A percentile compares a stretch with the other conserved stretches of the same genome.
Evolutionary conservation across 441 rosid species (phyloP).

Genomic region (Erysimum pusillum): DNA sequence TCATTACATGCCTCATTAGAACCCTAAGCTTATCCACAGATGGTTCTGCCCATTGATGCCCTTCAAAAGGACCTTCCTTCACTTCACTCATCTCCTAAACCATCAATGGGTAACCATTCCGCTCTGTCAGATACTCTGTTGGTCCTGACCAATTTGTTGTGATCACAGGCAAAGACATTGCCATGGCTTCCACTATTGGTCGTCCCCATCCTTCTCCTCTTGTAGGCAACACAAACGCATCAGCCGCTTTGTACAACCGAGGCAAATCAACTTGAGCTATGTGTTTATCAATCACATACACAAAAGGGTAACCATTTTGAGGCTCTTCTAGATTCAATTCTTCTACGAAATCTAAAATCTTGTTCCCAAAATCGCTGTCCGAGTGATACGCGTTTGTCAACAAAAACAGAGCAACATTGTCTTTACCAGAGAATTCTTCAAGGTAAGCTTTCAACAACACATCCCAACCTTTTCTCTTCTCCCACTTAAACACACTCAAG

Average conservation of each 20-base stretch:
- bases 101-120: constrained; percentile 72
- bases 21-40: constrained; percentile 61
- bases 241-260: constrained; percentile 72
- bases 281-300: constrained; percentile 70
- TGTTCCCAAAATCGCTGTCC: constrained; percentile 67
- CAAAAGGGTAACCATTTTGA: constrained; percentile 57
- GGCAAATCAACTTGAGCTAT: constrained; percentile 82
- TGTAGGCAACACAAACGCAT: constrained; percentile 81
- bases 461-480: constrained; percentile 93
- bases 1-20: constrained; percentile 68
- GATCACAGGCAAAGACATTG: constrained; percentile 87
- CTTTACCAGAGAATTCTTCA: constrained; percentile 65
- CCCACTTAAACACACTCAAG: constrained; percentile 92
- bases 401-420: constrained; percentile 67
- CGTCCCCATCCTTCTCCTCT: constrained; percentile 96
- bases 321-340: constrained; percentile 52
- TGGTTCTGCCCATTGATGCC: constrained; percentile 88
- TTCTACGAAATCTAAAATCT: constrained; percentile 70
- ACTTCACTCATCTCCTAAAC: constrained; percentile 72
- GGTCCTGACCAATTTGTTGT: constrained; percentile 91
- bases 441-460: constrained; percentile 77
- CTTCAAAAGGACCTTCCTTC: constrained; percentile 75
- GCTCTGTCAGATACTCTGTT: constrained; percentile 70
- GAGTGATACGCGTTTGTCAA: constrained; percentile 85
- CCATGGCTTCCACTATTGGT: constrained; percentile 88